These are phyloP conservation scores for Hylodesmum podocarpum DNA, from an alignment of 306 rosid genomes.

Conservation along the genomic window DNA sequence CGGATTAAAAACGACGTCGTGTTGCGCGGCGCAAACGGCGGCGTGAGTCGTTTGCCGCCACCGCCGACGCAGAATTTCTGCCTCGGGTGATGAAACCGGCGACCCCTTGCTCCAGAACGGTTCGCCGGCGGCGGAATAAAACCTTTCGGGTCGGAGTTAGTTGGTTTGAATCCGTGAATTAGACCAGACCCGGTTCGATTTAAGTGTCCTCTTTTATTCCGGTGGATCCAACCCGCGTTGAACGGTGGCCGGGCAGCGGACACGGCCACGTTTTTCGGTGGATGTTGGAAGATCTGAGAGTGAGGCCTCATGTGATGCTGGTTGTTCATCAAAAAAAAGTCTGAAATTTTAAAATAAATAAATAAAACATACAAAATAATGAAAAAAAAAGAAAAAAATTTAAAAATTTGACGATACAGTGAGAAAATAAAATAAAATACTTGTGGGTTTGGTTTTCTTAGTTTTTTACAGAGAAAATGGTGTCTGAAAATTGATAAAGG, in stretches of 20 bases:
- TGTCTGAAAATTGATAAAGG: neutral
- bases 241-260: slow-evolving; percentile 17
- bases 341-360: neutral
- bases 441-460: neutral
- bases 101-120: slow-evolving; percentile 52
- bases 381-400: neutral
- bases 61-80: slow-evolving; percentile 39
- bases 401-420: neutral
- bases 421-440: neutral
- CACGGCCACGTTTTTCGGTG: slow-evolving; percentile 27
- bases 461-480: neutral
- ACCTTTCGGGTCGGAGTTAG: slow-evolving; percentile 32
- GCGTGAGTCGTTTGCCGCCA: neutral
- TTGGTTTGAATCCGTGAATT: slow-evolving; percentile 36
- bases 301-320: slow-evolving; percentile 25
- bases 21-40: slow-evolving; percentile 82
- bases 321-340: slow-evolving; percentile 29
- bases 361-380: neutral
- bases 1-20: slow-evolving; percentile 74
- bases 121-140: slow-evolving; percentile 50
- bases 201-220: slow-evolving; percentile 48
- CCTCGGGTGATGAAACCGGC: slow-evolving; percentile 55
- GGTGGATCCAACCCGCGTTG: slow-evolving; percentile 37
- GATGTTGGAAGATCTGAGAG: slow-evolving; percentile 39
- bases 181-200: slow-evolving; percentile 35